These are phyloP conservation scores for Chaetomium sp. DNA, from an alignment of 2,329 filamentous ascomycete species.

Conservation along the genomic window DNA sequence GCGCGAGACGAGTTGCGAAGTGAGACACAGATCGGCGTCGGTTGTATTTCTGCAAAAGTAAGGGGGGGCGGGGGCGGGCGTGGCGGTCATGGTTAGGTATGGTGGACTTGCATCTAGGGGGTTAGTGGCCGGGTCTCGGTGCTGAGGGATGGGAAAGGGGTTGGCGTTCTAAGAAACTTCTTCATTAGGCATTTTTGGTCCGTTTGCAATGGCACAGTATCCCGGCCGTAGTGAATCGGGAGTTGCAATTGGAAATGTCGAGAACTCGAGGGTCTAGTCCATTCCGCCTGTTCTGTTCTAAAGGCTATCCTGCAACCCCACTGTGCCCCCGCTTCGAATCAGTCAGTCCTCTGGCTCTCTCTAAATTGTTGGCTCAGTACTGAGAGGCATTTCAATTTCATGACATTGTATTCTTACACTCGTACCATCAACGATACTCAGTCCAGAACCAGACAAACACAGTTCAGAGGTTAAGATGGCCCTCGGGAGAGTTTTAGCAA, in stretches of 20 bases:
- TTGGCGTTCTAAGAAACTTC: slow-evolving; percentile 13
- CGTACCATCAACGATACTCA: not conserved
- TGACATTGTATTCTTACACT: not conserved
- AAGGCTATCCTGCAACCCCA: slow-evolving; percentile 4
- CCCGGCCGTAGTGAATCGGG: not conserved
- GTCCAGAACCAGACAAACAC: not conserved
- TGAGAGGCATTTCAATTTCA: not conserved
- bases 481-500: slow-evolving; percentile 65
- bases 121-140: slow-evolving; percentile 12
- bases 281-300: not conserved
- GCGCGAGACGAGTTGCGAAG: not conserved
- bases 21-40: slow-evolving; percentile 14
- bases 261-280: not conserved
- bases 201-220: slow-evolving; percentile 10
- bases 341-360: slow-evolving; percentile 11
- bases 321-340: slow-evolving; percentile 17
- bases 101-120: slow-evolving; percentile 23
- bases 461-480: slow-evolving; percentile 20
- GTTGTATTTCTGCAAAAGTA: slow-evolving; percentile 20
- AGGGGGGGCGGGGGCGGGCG: not conserved
- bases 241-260: not conserved
- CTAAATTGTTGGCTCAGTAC: not conserved
- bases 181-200: not conserved
- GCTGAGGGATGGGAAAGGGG: slow-evolving; percentile 8
- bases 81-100: slow-evolving; percentile 17